Evolutionary conservation across 2,329 filamentous ascomycete genomes (phyloP).

Genomic region (Colletotrichum noveboracense): DNA sequence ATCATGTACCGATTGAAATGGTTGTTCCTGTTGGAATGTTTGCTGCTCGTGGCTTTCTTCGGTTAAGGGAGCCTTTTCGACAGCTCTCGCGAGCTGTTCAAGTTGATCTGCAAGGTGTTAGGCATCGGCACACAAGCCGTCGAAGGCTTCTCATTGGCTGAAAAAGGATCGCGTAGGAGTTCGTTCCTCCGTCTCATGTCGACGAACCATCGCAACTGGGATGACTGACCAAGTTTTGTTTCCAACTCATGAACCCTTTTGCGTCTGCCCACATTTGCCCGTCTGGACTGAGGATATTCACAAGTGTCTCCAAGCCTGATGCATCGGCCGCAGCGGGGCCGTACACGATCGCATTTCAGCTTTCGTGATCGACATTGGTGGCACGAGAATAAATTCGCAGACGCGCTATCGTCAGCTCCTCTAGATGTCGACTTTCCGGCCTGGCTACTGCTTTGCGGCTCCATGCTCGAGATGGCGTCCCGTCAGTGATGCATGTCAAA

Average conservation of each 20-base stretch:
- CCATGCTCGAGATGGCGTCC: neutral
- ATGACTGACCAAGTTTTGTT: neutral
- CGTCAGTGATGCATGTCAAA: neutral
- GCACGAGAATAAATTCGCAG: conserved; percentile 25
- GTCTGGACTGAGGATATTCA: conserved; percentile 30
- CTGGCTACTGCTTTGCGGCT: neutral
- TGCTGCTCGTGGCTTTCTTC: neutral
- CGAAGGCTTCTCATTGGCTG: neutral
- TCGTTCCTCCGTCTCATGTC: neutral
- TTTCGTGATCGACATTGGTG: conserved; percentile 31
- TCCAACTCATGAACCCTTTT: conserved; percentile 33
- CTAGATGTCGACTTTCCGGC: neutral
- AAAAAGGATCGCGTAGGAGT: neutral
- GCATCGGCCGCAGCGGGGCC: conserved; percentile 30
- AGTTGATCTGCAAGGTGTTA: conserved; percentile 6
- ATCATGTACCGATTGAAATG: neutral
- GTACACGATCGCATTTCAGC: conserved; percentile 32
- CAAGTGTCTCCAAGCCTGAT: conserved; percentile 24
- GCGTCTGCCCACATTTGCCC: conserved; percentile 14
- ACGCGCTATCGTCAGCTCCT: neutral
- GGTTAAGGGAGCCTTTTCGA: conserved; percentile 13
- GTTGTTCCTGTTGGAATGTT: neutral
- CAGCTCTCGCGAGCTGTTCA: conserved; percentile 15
- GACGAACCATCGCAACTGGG: neutral
- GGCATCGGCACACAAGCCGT: conserved; percentile 19